phyloP scores from a whole-genome alignment of 163 green algal species.

The Scenedesmus sp. region DNA sequence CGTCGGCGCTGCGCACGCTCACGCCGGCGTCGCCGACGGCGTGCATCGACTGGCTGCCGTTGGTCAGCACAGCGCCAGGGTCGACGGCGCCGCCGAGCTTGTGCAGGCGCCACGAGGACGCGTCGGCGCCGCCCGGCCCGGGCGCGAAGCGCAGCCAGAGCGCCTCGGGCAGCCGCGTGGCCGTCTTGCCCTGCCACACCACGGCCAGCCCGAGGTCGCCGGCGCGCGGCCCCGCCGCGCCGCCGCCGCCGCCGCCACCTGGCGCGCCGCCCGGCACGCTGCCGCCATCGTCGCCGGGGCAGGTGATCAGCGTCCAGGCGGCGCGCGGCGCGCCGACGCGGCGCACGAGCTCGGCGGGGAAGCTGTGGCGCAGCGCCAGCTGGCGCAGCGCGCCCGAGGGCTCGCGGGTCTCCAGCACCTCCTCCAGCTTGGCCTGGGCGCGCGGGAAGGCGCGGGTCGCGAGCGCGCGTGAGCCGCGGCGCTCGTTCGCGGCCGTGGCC shows the following conservation, averaged over 20 bases:
- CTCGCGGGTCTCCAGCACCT: constrained; percentile 1
- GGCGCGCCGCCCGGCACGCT: too few species aligned
- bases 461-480: neutral
- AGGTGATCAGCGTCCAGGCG: constrained; percentile 12
- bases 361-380: constrained; percentile 14
- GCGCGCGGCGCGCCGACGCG: constrained; percentile 17
- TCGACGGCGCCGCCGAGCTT: constrained; percentile 54
- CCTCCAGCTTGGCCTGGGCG: constrained; percentile 11
- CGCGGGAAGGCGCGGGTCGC: too few species aligned
- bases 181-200: constrained; percentile 64
- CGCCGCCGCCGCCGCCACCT: neutral
- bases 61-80: constrained; percentile 50
- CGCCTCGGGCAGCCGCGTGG: constrained; percentile 70
- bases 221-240: too few species aligned
- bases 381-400: neutral
- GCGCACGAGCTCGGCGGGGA: constrained; percentile 2
- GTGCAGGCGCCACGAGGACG: constrained; percentile 57
- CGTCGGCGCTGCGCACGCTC: constrained; percentile 3
- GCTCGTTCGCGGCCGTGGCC: neutral
- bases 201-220: constrained; percentile 8
- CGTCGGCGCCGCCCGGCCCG: constrained; percentile 12
- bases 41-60: constrained; percentile 70
- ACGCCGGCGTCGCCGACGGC: constrained; percentile 63
- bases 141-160: constrained; percentile 66
- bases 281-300: neutral